phyloP scores from a whole-genome alignment of 225 moss, liverwort and hornwort genomes.

The Anthoceros angustus region DNA sequence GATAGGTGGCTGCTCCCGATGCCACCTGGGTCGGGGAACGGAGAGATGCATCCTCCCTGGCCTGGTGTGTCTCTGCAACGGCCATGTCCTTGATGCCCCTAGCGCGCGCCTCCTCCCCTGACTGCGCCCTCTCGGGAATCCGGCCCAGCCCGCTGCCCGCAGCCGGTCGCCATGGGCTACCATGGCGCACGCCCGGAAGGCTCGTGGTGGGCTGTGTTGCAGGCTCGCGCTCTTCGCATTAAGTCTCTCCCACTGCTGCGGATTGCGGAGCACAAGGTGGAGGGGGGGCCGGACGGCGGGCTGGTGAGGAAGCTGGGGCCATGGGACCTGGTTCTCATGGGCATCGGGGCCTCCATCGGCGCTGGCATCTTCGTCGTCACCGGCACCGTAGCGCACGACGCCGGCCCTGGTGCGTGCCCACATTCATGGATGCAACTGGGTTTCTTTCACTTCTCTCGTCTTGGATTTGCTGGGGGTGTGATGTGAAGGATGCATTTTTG shows the following conservation, averaged over 20 bases:
- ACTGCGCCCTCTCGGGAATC: neutral
- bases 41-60: too few species aligned
- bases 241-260: neutral
- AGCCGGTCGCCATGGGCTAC: neutral
- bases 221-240: neutral
- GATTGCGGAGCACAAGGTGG: conserved; percentile 4
- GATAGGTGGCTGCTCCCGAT: too few species aligned
- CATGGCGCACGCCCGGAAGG: neutral
- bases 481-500: neutral
- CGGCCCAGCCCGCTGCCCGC: too few species aligned
- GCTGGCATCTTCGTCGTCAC: conserved; percentile 94
- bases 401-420: conserved; percentile 59
- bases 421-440: too few species aligned
- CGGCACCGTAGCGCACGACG: conserved; percentile 83
- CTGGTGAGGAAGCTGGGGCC: conserved; percentile 47
- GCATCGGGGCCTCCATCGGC: conserved; percentile 88
- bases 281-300: neutral
- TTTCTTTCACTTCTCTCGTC: neutral
- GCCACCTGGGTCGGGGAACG: too few species aligned
- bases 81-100: neutral
- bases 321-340: conserved; percentile 62
- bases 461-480: neutral
- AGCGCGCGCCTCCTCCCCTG: neutral
- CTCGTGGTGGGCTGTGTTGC: neutral
- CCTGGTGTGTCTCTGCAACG: neutral